Evolutionary conservation across 805 yeast genomes (phyloP).

Genomic region (Kuraishia ogatae): DNA sequence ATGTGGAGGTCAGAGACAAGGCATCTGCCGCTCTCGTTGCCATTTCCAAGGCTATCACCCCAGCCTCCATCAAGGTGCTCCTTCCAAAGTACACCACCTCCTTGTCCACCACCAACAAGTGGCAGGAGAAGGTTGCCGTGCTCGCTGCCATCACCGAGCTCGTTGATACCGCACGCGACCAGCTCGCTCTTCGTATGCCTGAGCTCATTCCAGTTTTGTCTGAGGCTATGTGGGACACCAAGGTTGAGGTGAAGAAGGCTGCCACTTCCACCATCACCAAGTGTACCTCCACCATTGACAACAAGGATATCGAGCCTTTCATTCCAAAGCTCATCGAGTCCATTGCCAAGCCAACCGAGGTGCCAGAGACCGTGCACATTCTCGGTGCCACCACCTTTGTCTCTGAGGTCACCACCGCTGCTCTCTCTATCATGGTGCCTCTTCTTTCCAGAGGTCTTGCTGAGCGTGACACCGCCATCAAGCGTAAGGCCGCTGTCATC

Average conservation of each 20-base stretch:
- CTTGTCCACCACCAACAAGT: slow-evolving; percentile 72
- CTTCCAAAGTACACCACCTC: slow-evolving; percentile 71
- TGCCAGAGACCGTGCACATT: slow-evolving; percentile 97
- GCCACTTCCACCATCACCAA: slow-evolving; percentile 94
- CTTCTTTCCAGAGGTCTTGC: slow-evolving; percentile 98
- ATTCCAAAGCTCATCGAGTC: slow-evolving; percentile 96
- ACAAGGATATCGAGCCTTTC: slow-evolving; percentile 99
- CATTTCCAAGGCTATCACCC: slow-evolving; percentile 77
- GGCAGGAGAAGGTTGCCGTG: slow-evolving; percentile 96
- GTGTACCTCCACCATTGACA: slow-evolving; percentile 95
- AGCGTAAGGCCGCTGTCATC: slow-evolving; percentile 99
- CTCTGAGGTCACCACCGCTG: slow-evolving; percentile 99
- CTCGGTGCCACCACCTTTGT: slow-evolving; percentile 99
- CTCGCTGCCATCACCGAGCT: slow-evolving; percentile 77
- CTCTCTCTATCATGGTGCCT: slow-evolving; percentile 99
- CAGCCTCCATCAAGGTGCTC: slow-evolving; percentile 84
- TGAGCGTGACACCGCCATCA: slow-evolving; percentile 98
- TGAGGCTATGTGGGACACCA: slow-evolving; percentile 99
- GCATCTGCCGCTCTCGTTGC: slow-evolving; percentile 75
- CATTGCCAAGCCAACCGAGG: slow-evolving; percentile 94
- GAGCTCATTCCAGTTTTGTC: slow-evolving; percentile 97
- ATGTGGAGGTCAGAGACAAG: slow-evolving; percentile 58
- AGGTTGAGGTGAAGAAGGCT: slow-evolving; percentile 93
- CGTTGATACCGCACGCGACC: slow-evolving; percentile 92
- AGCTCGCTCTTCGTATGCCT: slow-evolving; percentile 98